phyloP scores from a whole-genome alignment of 257 asterid genomes.

The Solanum sparsipilum region DNA sequence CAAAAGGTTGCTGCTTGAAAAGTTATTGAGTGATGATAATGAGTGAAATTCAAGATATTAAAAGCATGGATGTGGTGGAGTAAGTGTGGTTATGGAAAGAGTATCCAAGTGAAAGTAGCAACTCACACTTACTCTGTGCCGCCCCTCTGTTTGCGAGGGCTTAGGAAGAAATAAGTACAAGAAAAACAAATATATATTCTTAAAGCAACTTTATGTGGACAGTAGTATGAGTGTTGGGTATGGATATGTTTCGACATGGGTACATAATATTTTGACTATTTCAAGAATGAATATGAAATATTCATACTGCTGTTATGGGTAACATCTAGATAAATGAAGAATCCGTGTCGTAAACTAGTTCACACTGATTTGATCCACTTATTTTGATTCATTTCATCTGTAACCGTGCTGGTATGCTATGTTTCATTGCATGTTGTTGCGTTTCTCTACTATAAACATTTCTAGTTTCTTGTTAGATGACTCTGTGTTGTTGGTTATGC shows the following conservation, averaged over 20 bases:
- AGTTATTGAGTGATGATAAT: not conserved
- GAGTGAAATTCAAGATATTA: not conserved
- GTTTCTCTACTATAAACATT: not conserved
- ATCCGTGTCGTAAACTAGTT: not conserved
- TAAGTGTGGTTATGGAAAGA: not conserved
- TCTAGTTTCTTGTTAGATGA: not conserved
- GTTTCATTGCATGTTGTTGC: not conserved
- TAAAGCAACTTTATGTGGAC: not conserved
- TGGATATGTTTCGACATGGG: not conserved
- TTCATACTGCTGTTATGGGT: not conserved
- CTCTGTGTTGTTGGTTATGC: conserved; percentile 17
- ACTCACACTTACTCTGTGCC: not conserved
- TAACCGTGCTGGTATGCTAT: not conserved
- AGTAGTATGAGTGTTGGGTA: not conserved
- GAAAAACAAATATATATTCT: not conserved
- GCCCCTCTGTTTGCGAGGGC: not conserved
- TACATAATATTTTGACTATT: not conserved
- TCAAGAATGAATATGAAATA: not conserved
- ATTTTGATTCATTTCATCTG: not conserved
- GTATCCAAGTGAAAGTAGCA: not conserved
- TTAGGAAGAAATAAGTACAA: not conserved
- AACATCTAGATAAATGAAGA: not conserved
- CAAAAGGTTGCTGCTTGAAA: not conserved
- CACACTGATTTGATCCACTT: not conserved
- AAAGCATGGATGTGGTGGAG: not conserved